Percentiles rank a stretch among this genome's conserved stretches.
Evolutionary conservation across 2,329 filamentous ascomycete species (phyloP).

Genomic region (Cucurbitaria berberidis): DNA sequence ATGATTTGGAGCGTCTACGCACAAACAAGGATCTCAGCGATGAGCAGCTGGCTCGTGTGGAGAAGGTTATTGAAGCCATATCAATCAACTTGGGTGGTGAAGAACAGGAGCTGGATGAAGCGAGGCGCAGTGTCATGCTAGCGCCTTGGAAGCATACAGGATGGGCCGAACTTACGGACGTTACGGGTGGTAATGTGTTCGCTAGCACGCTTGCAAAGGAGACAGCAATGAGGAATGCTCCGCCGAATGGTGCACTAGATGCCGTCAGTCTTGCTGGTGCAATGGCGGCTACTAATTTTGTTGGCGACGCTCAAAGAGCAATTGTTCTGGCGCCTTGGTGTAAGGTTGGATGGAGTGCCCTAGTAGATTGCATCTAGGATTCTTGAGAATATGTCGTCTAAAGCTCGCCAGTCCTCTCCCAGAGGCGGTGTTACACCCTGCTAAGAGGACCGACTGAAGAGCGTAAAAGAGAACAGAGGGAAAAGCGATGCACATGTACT

Average conservation of each 20-base stretch:
- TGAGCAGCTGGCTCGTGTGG: slow-evolving; percentile 71
- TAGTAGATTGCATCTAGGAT: too few species aligned
- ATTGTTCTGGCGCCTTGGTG: slow-evolving; percentile 85
- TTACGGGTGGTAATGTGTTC: slow-evolving; percentile 54
- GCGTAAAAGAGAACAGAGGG: too few species aligned
- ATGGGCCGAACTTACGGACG: slow-evolving; percentile 76
- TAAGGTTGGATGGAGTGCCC: slow-evolving; percentile 66
- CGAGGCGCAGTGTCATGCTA: slow-evolving; percentile 79
- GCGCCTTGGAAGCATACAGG: slow-evolving; percentile 78
- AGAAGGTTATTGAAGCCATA: slow-evolving; percentile 77
- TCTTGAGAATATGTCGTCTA: too few species aligned
- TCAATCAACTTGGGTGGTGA: slow-evolving; percentile 61
- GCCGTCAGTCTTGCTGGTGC: slow-evolving; percentile 74
- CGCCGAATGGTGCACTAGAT: slow-evolving; percentile 71
- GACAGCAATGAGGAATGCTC: slow-evolving; percentile 76
- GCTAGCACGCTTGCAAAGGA: slow-evolving; percentile 79
- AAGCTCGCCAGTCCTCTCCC: too few species aligned
- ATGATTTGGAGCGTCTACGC: slow-evolving; percentile 76
- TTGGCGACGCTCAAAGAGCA: slow-evolving; percentile 76
- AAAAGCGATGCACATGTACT: too few species aligned
- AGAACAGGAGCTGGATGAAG: slow-evolving; percentile 65
- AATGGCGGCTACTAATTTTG: slow-evolving; percentile 74
- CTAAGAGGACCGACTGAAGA: too few species aligned
- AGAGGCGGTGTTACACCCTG: too few species aligned
- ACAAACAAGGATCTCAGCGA: slow-evolving; percentile 68